Evolutionary conservation across 495 filamentous ascomycete genomes (phyloP).

Genomic region (Xylaria nigripes): DNA sequence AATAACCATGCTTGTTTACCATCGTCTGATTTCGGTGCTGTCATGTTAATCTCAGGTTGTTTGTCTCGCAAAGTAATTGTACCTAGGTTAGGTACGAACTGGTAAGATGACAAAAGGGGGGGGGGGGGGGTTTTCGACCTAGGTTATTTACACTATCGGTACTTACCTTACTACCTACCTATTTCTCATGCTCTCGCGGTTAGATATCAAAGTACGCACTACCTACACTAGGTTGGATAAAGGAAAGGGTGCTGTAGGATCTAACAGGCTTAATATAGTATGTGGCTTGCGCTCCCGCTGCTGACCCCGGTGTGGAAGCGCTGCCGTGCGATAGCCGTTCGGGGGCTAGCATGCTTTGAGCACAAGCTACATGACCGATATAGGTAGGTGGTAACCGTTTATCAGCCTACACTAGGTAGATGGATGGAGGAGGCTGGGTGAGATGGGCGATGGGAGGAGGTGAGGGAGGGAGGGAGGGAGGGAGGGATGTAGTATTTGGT

Average conservation of each 20-base stretch:
- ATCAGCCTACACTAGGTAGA: too few relatives aligned
- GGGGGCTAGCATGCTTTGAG: neutral
- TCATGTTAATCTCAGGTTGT: too few relatives aligned
- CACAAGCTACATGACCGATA: neutral
- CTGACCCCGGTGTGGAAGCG: constrained; percentile 4
- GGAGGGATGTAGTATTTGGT: neutral
- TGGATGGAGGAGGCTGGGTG: neutral
- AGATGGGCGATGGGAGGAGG: neutral
- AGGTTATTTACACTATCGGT: too few relatives aligned
- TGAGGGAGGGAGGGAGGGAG: neutral
- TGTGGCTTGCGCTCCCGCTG: constrained; percentile 9
- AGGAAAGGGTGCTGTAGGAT: neutral
- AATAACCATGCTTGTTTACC: too few relatives aligned
- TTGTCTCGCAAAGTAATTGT: too few relatives aligned
- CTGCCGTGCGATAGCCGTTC: constrained; percentile 8
- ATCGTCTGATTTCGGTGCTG: too few relatives aligned
- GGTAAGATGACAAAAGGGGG: too few relatives aligned
- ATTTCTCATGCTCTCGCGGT: too few relatives aligned
- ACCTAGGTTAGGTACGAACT: too few relatives aligned
- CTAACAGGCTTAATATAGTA: constrained; percentile 8
- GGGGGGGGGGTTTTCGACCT: too few relatives aligned
- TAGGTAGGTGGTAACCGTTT: neutral
- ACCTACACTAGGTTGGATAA: constrained; percentile 11
- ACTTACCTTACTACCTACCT: too few relatives aligned
- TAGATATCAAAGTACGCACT: too few relatives aligned